Base-by-base conservation (phyloP, 1,284 basidiomycete species). In the Cutaneotrichosporon spelunceum region DNA sequence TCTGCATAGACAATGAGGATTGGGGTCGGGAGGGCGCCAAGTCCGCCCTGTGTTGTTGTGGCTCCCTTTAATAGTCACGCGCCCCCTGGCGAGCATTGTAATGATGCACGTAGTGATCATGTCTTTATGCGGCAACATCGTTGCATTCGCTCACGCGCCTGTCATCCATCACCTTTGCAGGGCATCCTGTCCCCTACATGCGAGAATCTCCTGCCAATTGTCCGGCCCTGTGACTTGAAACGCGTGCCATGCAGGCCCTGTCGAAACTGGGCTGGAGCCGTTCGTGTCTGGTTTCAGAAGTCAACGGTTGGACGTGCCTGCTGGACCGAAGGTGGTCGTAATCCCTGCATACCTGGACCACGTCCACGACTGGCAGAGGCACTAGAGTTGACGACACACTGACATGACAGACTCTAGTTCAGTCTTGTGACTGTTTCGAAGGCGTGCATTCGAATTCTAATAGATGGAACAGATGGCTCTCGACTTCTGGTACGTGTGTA, bases 11-110 rank as follows among this genome's bases (percentile, higher is more conserved):
- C 50, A 45, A 49, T 55, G 63, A 66, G 70, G 64, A 30, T 70
- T 72, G 71, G 68, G 69, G 69, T 69, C 71, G 70, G 69, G 71
- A 75, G 73, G 73, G 73, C 73, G 69, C 68, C 73, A 61, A 6
- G 30, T 56, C 16, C 44, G 53, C 26, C 44, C 30, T 34, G 33
- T 44, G 34, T 56, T 42, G 54, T 42, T 34, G 52, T 53, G 52
- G 26, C 34, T 53, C 52, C 33, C 52, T 19, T 33, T 53, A 34
- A 39, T 53, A 53, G 21, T 24, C 54, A 56, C 54, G 54, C 56
- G 45, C 30, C 48, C n/a, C 11, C 47, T 53, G 52, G 52, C 34
- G 52, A 34, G 23, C 42, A 47, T 23, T 49, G 47, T 57, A 33
- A 50, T 57, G 56, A 57, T 57, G 56, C 56, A 58, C 36, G 48